Base-by-base conservation (phyloP, 805 yeast species). In the Yamadazyma laniorum region DNA sequence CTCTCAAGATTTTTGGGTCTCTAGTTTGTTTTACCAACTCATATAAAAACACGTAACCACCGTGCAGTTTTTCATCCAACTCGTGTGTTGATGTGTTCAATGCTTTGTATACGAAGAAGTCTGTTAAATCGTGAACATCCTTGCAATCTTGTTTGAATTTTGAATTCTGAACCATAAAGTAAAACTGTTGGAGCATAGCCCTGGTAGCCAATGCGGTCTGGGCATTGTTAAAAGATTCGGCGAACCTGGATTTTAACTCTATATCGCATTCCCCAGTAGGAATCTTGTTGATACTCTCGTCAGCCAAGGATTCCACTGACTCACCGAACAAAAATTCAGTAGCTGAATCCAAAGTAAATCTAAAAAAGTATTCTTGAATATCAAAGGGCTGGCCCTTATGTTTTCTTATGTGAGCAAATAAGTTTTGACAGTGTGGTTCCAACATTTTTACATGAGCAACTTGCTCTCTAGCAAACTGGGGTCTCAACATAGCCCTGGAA, bases 401-500 rank as follows among this genome's bases (percentile, higher is more conserved):
- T 9, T 55, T 52, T 28, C 48, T 52, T 21, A 67, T 43, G 41
- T 65, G 71, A 27, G 50, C 47, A 12, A 57, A 58, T 32, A 67
- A 52, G 8, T 50, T 52, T 43, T 65, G 70, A 12, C 67, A 38
- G 45, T 67, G 73, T 11, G 71, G 69, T 40, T 67, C 73, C 48
- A 67, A 54, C 5, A 56, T 17, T 37, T 56, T 51, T 13, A 66
- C 70, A 39, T 67, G 72, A 6, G 70, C 61, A 37, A 67, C 61
- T 46, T 67, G 70, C 38, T 65, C 72, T 51, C 70, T 55, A 9
- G 70, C 65, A 45, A 67, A 67, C 44, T 67, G 72, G 2, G 73
- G 73, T 44, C 72, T 58, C 43, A 67, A 59, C 72, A 67, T 62
- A 15, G 70, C 59, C 42, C 73, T 48, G 6, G 70, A 61, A 43